Base-by-base conservation (phyloP, 2,329 filamentous ascomycete genomes). In the Domatiomyces catenatus region DNA sequence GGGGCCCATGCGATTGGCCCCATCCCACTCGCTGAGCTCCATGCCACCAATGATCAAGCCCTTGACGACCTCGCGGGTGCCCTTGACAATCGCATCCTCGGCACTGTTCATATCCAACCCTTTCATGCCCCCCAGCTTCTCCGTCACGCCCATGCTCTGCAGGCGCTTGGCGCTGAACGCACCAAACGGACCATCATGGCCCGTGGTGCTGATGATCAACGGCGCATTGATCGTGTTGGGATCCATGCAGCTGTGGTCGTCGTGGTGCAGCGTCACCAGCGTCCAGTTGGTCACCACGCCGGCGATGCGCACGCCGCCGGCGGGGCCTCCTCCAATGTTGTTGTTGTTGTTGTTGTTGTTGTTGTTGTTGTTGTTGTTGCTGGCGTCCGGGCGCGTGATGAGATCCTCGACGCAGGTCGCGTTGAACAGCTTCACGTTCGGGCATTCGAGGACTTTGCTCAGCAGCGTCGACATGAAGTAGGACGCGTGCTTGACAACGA, bases 271-370 rank as follows among this genome's bases (percentile, higher is more conserved):
- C 44, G 82, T 79, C 47, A 94, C 88, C 22, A 94, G 76, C 1
- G 88, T 94, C 88, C 88, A 95, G 76, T 95, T 95, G 62, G 86
- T 93, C 50, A 95, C 89, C 1, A 94, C 88, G 61, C 88, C 88
- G 7, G 86, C 84, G 58, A 94, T 81, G 56, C 84, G 80, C 44
- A 93, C 69, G 1, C 69, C 69, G 1, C 68, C 64, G 49, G 66
- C 70, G 18, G 72, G 70, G 42, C 67, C 71, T n/a, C n/a, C n/a
- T n/a, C n/a, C n/a, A n/a, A n/a, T n/a, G n/a, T n/a, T n/a, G n/a
- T n/a, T n/a, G n/a, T n/a, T n/a, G n/a, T n/a, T n/a, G n/a, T n/a
- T n/a, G n/a, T n/a, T n/a, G n/a, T n/a, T n/a, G n/a, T n/a, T n/a
- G n/a, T n/a, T n/a, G n/a, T n/a, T n/a, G n/a, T n/a, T n/a, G n/a